Evolutionary conservation across 164 flowering plant species (phyloP).

Genomic region (Platanus orientalis): DNA sequence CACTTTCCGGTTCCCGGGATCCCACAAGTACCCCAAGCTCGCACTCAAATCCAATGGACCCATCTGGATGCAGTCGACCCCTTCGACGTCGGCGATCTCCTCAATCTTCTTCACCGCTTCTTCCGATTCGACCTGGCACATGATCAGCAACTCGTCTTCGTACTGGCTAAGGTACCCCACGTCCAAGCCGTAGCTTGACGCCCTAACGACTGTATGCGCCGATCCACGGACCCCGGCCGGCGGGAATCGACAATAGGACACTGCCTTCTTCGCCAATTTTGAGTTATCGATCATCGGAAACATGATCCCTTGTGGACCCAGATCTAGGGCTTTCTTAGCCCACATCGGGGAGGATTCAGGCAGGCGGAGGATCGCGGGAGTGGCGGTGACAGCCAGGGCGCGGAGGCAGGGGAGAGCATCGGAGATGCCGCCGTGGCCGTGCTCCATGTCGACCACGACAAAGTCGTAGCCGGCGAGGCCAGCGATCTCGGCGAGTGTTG

Average conservation of each 20-base stretch:
- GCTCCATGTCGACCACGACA: conserved; percentile 91
- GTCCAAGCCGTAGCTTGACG: conserved; percentile 72
- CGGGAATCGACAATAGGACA: conserved; percentile 76
- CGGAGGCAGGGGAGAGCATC: conserved; percentile 68
- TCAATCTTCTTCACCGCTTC: conserved; percentile 59
- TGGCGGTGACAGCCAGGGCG: conserved; percentile 60
- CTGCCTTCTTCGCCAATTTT: conserved; percentile 53
- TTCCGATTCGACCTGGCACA: conserved; percentile 84
- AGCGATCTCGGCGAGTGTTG: conserved; percentile 80
- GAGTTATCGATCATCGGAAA: conserved; percentile 82
- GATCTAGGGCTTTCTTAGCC: conserved; percentile 91
- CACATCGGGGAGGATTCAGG: conserved; percentile 66
- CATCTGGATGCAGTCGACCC: conserved; percentile 90
- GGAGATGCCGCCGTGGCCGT: conserved; percentile 75
- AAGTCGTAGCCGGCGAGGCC: conserved; percentile 87
- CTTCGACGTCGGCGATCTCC: conserved; percentile 82
- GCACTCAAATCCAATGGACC: conserved; percentile 93
- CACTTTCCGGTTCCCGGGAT: conserved; percentile 84
- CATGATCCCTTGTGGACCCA: conserved; percentile 94
- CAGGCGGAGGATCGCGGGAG: conserved; percentile 68
- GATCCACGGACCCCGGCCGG: conserved; percentile 86
- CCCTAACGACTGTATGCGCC: conserved; percentile 75
- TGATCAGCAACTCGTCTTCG: conserved; percentile 68
- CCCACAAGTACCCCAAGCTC: conserved; percentile 85
- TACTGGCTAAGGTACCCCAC: conserved; percentile 63